These are phyloP conservation scores for Leccinum solheimii DNA, from an alignment of 1,284 basidiomycete species.

Conservation along the genomic window DNA sequence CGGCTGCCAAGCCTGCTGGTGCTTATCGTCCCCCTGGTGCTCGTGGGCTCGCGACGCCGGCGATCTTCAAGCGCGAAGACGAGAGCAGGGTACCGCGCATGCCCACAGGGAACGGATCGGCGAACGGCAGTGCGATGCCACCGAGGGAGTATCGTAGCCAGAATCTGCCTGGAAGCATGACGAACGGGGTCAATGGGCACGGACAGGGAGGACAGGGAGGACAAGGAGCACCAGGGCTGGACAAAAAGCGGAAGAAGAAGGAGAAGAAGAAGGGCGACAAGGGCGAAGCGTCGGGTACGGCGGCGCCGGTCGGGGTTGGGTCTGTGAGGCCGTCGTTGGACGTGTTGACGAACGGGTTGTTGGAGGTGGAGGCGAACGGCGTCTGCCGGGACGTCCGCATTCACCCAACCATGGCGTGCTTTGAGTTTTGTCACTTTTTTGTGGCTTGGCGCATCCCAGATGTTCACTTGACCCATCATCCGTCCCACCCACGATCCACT, in stretches of 20 bases:
- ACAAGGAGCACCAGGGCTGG: conserved; percentile 29
- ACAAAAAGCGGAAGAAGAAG: conserved; percentile 59
- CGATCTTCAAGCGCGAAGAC: conserved; percentile 87
- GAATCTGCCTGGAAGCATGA: conserved; percentile 29
- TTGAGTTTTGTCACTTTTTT: no score
- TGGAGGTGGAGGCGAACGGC: not conserved
- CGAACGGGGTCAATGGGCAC: conserved; percentile 36
- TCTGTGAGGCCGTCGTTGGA: conserved; percentile 38
- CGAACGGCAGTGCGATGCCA: conserved; percentile 59
- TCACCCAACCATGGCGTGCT: no score
- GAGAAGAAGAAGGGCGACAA: conserved; percentile 50
- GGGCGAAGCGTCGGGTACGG: conserved; percentile 33
- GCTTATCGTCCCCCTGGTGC: conserved; percentile 93
- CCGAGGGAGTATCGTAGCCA: conserved; percentile 42
- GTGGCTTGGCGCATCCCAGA: no score
- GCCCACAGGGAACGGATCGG: conserved; percentile 36
- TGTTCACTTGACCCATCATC: no score
- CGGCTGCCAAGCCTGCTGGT: conserved; percentile 65
- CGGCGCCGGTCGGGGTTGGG: conserved; percentile 30
- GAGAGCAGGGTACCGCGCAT: conserved; percentile 62
- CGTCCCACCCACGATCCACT: no score
- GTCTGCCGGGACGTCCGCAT: no score
- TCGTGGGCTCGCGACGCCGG: conserved; percentile 80
- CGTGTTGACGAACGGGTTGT: conserved; percentile 32
- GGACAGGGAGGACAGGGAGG: conserved; percentile 25